Percentiles rank a stretch among this genome's conserved stretches.
phyloP scores from a whole-genome alignment of 495 filamentous ascomycete genomes.

The Sporormia fimetaria region DNA sequence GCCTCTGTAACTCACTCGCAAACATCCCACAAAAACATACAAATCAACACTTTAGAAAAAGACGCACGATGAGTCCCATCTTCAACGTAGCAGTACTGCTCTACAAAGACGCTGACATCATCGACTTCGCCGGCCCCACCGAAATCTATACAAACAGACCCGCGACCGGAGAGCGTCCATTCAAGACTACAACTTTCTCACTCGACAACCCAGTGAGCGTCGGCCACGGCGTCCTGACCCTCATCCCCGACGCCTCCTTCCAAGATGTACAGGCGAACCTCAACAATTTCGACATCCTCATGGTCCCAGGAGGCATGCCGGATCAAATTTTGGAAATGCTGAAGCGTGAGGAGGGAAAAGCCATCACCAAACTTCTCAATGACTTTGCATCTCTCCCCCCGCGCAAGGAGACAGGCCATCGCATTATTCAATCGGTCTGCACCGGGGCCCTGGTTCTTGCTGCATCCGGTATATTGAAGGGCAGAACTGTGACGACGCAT shows the following conservation, averaged over 20 bases:
- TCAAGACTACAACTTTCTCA: slow-evolving; percentile 29
- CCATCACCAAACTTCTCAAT: slow-evolving; percentile 29
- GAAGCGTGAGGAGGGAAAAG: slow-evolving; percentile 15
- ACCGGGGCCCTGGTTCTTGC: slow-evolving; percentile 14
- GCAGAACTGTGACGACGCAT: slow-evolving; percentile 13
- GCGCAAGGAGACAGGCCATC: slow-evolving; percentile 5
- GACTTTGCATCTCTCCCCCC: slow-evolving; percentile 27
- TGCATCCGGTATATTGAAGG: slow-evolving; percentile 10
- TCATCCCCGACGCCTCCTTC: slow-evolving; percentile 26
- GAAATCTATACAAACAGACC: slow-evolving; percentile 31
- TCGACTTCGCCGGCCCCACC: slow-evolving; percentile 21
- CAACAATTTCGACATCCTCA: slow-evolving; percentile 14
- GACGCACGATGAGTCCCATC: slow-evolving; percentile 3
- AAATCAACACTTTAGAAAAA: neutral
- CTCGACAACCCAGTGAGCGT: slow-evolving; percentile 19
- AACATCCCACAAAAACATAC: neutral
- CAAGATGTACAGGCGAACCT: neutral
- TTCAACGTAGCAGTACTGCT: slow-evolving; percentile 28
- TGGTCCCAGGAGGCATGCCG: slow-evolving; percentile 19
- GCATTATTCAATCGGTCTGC: slow-evolving; percentile 15
- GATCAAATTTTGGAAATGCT: slow-evolving; percentile 25
- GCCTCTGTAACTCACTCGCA: too few species aligned
- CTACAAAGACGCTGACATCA: slow-evolving; percentile 17
- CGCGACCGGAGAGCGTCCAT: slow-evolving; percentile 26
- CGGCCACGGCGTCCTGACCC: slow-evolving; percentile 18